Base-by-base conservation (phyloP, 176 grass and related monocot species). In the Leersia perrieri region DNA sequence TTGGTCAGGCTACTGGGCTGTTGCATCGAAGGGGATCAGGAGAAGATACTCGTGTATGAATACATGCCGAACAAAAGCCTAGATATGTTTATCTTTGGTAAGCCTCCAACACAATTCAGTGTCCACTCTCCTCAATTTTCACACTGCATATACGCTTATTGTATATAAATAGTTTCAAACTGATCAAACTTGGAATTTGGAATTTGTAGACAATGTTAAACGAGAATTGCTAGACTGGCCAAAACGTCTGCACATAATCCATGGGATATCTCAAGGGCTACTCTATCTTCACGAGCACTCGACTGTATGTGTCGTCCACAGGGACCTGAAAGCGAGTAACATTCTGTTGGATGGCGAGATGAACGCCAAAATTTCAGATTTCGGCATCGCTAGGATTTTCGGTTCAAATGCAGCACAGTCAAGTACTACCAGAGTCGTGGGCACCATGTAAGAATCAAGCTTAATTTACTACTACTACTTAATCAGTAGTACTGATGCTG, bases 311-410 rank as follows among this genome's bases (percentile, higher is more conserved):
- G 75, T 93, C 20, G 85, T 93, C 72, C 87, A 92, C 35, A 82
- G 87, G 40, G 90, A 92, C 83, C 64, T 92, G 62, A 93, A 93
- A 84, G 87, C 91, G 20, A 93, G 91, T 41, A 93, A 93, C 63
- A 78, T n/a, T n/a, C n/a, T n/a, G 40, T 64, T 93, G 20, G 91
- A 93, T 45, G 11, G 67, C 18, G 66, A 93, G 25, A 84, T 90
- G 87, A 85, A 71, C 73, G 87, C 87, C 36, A 93, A 87, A 81
- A 93, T 90, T 57, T 93, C 91, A 63, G 87, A 93, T 68, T 93
- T 93, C 28, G 91, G 91, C 51, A 82, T 90, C 55, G 87, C 84
- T 45, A 87, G 87, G 73, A 77, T 87, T 66, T 84, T 93, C 75
- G 67, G 73, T 41, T 78, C 66, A 27, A 82, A 93, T 61, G 45